Evolutionary conservation across 176 grass and related monocot species (phyloP).

Genomic region (Dactylis glomerata): DNA sequence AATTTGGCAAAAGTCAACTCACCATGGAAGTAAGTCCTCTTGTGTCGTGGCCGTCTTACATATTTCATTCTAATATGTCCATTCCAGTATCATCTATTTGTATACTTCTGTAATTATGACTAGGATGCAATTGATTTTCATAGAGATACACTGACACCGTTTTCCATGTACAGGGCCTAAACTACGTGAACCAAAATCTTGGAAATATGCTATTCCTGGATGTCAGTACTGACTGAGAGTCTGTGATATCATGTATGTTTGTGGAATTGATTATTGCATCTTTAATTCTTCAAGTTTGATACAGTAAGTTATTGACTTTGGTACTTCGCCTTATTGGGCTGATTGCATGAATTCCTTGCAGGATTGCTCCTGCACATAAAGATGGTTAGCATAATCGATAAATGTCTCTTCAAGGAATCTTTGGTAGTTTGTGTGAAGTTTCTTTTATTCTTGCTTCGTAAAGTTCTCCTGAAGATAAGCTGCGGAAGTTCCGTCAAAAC

Average conservation of each 20-base stretch:
- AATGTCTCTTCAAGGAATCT: neutral
- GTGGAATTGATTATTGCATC: neutral
- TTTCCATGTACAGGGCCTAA: neutral
- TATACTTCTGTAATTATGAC: neutral
- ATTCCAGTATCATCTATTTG: neutral
- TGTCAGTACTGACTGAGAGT: neutral
- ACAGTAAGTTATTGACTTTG: neutral
- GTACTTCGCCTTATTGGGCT: neutral
- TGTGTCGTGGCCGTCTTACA: neutral
- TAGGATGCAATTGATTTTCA: neutral
- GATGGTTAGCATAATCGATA: neutral
- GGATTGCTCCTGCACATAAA: neutral
- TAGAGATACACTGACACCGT: neutral
- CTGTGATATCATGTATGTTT: neutral
- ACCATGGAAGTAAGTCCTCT: neutral
- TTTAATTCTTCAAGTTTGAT: neutral
- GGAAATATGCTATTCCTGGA: neutral
- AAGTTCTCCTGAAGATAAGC: neutral
- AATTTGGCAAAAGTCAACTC: neutral
- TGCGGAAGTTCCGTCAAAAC: neutral
- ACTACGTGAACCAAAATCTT: neutral
- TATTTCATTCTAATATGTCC: neutral
- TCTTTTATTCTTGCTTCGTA: neutral
- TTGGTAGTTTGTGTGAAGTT: neutral
- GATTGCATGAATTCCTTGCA: neutral